phyloP scores from a whole-genome alignment of 331 rosid species.

The Arachis monticola region DNA sequence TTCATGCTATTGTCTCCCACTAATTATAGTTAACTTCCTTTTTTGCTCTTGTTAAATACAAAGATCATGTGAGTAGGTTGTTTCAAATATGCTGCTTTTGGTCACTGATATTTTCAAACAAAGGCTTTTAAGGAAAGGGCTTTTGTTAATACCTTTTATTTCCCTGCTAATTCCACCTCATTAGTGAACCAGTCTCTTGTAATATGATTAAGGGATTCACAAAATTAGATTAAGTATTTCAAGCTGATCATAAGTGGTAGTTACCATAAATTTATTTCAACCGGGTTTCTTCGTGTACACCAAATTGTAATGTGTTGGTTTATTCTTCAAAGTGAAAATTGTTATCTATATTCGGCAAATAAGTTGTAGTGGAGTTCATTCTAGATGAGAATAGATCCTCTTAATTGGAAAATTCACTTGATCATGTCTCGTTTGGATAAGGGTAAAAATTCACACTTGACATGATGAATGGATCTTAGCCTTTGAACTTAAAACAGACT shows the following conservation, averaged over 20 bases:
- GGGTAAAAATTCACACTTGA: too few relatives aligned
- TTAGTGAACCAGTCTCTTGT: neutral
- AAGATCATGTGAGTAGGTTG: conserved; percentile 29
- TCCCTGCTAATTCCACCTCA: too few relatives aligned
- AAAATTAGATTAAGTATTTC: neutral
- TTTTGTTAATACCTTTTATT: neutral
- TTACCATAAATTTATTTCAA: conserved; percentile 22
- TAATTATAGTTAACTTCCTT: conserved; percentile 35
- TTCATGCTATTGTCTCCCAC: conserved; percentile 42
- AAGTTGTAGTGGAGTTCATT: conserved; percentile 6
- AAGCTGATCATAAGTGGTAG: neutral
- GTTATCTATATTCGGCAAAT: neutral
- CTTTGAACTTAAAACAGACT: conserved; percentile 15
- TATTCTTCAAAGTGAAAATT: conserved; percentile 4
- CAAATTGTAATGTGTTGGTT: conserved; percentile 1
- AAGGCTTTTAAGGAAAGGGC: neutral
- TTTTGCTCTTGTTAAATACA: conserved; percentile 40
- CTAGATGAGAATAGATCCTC: neutral
- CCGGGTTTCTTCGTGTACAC: conserved; percentile 5
- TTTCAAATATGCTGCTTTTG: conserved; percentile 28
- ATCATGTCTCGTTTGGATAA: too few relatives aligned
- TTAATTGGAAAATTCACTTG: too few relatives aligned
- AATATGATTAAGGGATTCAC: neutral
- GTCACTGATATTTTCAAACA: conserved; percentile 32
- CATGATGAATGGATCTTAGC: neutral